Evolutionary conservation across 2,329 filamentous ascomycete genomes (phyloP).

Genomic region (Colletotrichum truncatum): DNA sequence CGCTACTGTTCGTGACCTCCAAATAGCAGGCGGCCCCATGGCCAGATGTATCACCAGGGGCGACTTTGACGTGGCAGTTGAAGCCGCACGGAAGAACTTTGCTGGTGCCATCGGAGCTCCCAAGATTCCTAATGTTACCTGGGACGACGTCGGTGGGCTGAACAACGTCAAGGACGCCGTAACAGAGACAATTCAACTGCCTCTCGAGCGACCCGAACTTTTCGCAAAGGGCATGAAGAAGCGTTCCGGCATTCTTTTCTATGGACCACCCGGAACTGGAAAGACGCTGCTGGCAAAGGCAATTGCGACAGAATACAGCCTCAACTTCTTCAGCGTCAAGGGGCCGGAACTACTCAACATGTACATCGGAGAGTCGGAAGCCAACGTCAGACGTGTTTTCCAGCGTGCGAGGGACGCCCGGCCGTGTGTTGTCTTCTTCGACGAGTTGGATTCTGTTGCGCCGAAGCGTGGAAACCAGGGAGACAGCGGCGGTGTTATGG

Average conservation of each 20-base stretch:
- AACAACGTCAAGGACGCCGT: conserved; percentile 97
- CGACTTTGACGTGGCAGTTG: conserved; percentile 93
- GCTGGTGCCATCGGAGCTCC: conserved; percentile 96
- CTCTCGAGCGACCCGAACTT: conserved; percentile 88
- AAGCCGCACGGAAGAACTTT: conserved; percentile 96
- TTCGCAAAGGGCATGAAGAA: conserved; percentile 99
- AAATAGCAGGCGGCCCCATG: conserved; percentile 84
- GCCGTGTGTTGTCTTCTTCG: conserved; percentile 93
- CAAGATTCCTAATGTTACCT: conserved; percentile 96
- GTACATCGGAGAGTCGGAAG: conserved; percentile 96
- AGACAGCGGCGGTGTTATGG: conserved; percentile 97
- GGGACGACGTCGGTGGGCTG: conserved; percentile 94
- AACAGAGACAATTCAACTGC: conserved; percentile 94
- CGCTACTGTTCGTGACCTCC: conserved; percentile 82
- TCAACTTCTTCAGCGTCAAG: conserved; percentile 96
- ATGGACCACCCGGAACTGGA: conserved; percentile 89
- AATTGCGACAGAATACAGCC: conserved; percentile 90
- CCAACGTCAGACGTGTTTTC: conserved; percentile 89
- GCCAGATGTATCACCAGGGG: conserved; percentile 80
- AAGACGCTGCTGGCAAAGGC: conserved; percentile 94
- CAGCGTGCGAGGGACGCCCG: conserved; percentile 86
- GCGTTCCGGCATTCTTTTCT: conserved; percentile 87
- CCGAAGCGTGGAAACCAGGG: conserved; percentile 97
- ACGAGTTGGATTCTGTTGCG: conserved; percentile 91
- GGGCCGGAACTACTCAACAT: conserved; percentile 92